Conservation (phyloP, 306 rosid species). For the Vigna reflexopilosa region DNA sequence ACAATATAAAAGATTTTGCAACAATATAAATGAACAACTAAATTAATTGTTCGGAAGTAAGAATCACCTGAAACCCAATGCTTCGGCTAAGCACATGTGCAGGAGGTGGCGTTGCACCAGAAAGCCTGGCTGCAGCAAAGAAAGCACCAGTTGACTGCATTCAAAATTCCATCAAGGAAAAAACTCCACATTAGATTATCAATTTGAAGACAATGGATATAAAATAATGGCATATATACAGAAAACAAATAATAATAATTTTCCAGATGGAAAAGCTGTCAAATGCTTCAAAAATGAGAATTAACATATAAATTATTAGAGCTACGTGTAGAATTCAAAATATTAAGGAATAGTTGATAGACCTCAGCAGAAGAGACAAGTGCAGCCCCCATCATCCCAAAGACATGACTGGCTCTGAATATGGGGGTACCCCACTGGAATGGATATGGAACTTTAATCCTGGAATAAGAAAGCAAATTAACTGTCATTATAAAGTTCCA, state of each 20-base stretch:
- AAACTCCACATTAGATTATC: constrained; percentile 21
- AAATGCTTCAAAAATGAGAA: constrained; percentile 16
- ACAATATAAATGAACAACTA: constrained; percentile 4
- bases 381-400: constrained; percentile 97
- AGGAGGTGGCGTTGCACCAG: constrained; percentile 99
- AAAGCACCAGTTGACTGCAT: constrained; percentile 88
- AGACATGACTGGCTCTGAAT: constrained; percentile 92
- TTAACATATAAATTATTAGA: neutral
- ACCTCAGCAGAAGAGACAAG: constrained; percentile 94
- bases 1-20: constrained; percentile 16
- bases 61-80: constrained; percentile 83
- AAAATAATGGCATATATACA: neutral
- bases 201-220: constrained; percentile 10
- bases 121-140: constrained; percentile 91
- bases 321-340: neutral
- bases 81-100: constrained; percentile 79
- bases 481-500: constrained; percentile 3
- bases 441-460: constrained; percentile 87
- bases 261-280: neutral
- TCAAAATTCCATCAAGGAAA: constrained; percentile 32
- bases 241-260: neutral
- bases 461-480: constrained; percentile 43
- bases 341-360: constrained; percentile 36
- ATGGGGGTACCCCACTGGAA: constrained; percentile 98
- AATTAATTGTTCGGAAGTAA: constrained; percentile 11